Evolutionary conservation across 306 rosid species (phyloP).

Genomic region (Bauhinia variegata): DNA sequence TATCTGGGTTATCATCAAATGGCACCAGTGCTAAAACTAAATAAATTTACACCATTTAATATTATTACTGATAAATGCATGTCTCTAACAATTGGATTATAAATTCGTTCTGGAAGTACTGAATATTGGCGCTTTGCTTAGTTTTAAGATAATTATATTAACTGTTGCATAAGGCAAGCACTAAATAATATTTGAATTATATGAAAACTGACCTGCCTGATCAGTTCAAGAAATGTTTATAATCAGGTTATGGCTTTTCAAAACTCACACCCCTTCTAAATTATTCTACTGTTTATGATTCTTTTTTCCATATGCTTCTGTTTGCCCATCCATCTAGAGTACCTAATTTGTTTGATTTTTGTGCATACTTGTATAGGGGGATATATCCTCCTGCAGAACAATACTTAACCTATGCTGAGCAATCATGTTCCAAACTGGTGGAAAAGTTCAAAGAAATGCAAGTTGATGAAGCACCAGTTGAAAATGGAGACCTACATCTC

Average conservation of each 20-base stretch:
- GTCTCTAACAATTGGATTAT: not conserved
- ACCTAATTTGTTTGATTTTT: not conserved
- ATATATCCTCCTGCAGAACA: slow-evolving; percentile 10
- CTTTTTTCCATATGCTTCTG: not conserved
- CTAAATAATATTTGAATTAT: not conserved
- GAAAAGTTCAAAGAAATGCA: not conserved
- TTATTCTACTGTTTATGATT: not conserved
- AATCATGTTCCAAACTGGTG: slow-evolving; percentile 1
- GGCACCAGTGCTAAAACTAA: not conserved
- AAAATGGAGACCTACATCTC: slow-evolving; percentile 8
- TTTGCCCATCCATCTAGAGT: not conserved
- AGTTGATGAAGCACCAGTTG: not conserved
- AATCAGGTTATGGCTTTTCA: not conserved
- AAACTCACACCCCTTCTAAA: not conserved
- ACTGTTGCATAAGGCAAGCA: too few relatives aligned
- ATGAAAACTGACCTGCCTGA: not conserved
- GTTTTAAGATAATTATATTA: not conserved
- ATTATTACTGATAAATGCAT: not conserved
- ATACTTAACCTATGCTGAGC: not conserved
- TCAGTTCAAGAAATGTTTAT: not conserved
- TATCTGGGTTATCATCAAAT: not conserved
- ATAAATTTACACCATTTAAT: not conserved
- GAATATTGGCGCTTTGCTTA: not conserved
- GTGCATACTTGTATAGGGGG: not conserved
- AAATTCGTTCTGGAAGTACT: not conserved